Conservation (phyloP, 2,329 filamentous ascomycete genomes). For the Ophiocordyceps camponoti-leonardi region DNA sequence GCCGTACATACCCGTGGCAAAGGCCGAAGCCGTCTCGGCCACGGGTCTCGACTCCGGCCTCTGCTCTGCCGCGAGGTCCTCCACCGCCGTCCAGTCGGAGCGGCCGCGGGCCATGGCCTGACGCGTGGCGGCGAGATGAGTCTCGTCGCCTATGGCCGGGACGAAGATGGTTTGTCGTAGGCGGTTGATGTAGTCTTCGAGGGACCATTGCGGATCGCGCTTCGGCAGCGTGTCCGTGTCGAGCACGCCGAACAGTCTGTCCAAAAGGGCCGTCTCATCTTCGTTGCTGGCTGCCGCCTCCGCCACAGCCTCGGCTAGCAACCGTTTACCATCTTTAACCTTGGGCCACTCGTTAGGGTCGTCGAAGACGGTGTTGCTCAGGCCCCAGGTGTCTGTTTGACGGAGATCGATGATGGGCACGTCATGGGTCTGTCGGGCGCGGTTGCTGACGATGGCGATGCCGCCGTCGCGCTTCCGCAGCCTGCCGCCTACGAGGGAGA, state of each 20-base stretch:
- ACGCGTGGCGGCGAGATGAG: conserved; percentile 26
- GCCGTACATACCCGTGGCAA: conserved; percentile 43
- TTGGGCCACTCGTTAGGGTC: conserved; percentile 43
- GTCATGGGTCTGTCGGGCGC: conserved; percentile 30
- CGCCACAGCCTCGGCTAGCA: conserved; percentile 25
- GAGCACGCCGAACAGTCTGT: conserved; percentile 34
- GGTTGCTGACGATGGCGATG: conserved; percentile 45
- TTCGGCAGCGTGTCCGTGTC: conserved; percentile 38
- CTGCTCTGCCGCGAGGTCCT: conserved; percentile 18
- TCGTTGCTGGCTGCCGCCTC: conserved; percentile 18
- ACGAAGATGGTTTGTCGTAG: conserved; percentile 46
- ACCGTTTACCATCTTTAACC: conserved; percentile 31
- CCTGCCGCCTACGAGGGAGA: conserved; percentile 49
- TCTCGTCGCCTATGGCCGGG: conserved; percentile 34
- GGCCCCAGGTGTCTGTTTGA: conserved; percentile 34
- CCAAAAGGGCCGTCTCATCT: conserved; percentile 30
- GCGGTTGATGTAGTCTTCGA: conserved; percentile 34
- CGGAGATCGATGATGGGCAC: conserved; percentile 40
- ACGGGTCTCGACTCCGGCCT: conserved; percentile 18
- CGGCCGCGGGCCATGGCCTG: conserved; percentile 20
- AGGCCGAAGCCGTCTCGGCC: conserved; percentile 16
- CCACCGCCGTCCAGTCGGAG: conserved; percentile 13
- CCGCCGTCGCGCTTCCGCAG: conserved; percentile 30
- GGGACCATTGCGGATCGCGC: conserved; percentile 21
- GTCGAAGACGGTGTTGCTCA: conserved; percentile 45